Evolutionary conservation across 75 land plant genomes (phyloP).

Genomic region (Pinus tabuliformis): DNA sequence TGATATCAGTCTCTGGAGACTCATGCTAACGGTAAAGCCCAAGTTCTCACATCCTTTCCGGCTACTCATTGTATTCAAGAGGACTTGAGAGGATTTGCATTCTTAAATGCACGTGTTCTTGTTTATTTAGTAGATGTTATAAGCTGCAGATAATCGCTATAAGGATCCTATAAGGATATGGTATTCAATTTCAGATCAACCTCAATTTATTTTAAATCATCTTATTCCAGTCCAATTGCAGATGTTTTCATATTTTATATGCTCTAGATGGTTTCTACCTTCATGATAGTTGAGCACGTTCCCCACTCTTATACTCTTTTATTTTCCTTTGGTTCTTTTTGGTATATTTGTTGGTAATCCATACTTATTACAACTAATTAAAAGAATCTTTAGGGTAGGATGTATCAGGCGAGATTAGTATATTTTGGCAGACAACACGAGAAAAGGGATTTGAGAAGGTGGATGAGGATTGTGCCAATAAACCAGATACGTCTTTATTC

Average conservation of each 20-base stretch:
- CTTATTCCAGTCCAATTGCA: background rate
- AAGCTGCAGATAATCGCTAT: too few species aligned
- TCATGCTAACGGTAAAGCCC: slow-evolving; percentile 78
- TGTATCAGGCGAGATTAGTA: background rate
- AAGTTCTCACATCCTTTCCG: background rate
- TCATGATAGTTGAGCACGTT: background rate
- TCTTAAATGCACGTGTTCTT: too few species aligned
- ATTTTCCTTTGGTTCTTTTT: background rate
- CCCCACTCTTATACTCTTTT: background rate
- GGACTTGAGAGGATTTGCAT: background rate
- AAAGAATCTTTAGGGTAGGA: slow-evolving; percentile 1
- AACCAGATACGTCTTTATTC: too few species aligned
- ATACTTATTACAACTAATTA: background rate
- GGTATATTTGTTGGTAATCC: background rate
- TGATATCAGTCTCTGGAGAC: slow-evolving; percentile 83
- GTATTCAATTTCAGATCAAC: background rate
- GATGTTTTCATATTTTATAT: background rate
- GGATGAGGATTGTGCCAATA: too few species aligned
- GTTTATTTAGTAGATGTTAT: too few species aligned
- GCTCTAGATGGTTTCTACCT: background rate
- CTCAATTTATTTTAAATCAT: background rate
- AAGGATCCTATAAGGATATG: background rate
- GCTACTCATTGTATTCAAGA: background rate
- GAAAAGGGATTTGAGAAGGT: background rate
- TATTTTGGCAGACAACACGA: background rate